These are phyloP conservation scores for Adiantum capillusveneris DNA, from an alignment of 75 land plant genomes.

Conservation along the genomic window DNA sequence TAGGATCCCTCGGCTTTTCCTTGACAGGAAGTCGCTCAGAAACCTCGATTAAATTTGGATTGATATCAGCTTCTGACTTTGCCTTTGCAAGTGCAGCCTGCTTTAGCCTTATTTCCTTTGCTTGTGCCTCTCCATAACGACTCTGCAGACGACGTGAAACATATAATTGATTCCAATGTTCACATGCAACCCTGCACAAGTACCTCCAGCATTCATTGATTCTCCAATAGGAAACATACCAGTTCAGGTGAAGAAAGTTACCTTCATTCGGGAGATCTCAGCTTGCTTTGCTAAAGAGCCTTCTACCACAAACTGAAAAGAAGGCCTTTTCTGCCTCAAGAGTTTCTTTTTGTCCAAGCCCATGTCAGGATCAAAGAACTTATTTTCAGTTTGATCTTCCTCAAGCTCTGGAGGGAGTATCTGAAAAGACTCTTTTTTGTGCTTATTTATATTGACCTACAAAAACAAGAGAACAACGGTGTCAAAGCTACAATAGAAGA, in stretches of 20 bases:
- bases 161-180: neutral
- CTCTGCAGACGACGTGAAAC: constrained; percentile 33
- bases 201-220: neutral
- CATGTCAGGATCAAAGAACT: constrained; percentile 70
- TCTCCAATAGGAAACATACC: neutral
- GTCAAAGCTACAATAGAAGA: no score
- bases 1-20: constrained; percentile 73
- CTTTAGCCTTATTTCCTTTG: constrained; percentile 80
- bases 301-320: constrained; percentile 97
- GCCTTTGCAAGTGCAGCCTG: constrained; percentile 86
- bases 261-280: constrained; percentile 70
- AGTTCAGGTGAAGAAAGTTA: constrained; percentile 12
- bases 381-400: constrained; percentile 51
- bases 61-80: constrained; percentile 81
- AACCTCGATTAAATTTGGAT: constrained; percentile 91
- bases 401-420: constrained; percentile 90
- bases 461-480: neutral
- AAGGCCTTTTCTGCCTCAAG: constrained; percentile 71
- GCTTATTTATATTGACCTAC: constrained; percentile 97
- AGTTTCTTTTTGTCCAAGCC: constrained; percentile 83
- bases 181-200: neutral
- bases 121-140: constrained; percentile 96
- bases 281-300: constrained; percentile 88
- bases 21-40: constrained; percentile 57
- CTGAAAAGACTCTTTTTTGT: constrained; percentile 94